These are phyloP conservation scores for Boletus sp. DNA, from an alignment of 1,284 basidiomycete genomes.

Conservation along the genomic window DNA sequence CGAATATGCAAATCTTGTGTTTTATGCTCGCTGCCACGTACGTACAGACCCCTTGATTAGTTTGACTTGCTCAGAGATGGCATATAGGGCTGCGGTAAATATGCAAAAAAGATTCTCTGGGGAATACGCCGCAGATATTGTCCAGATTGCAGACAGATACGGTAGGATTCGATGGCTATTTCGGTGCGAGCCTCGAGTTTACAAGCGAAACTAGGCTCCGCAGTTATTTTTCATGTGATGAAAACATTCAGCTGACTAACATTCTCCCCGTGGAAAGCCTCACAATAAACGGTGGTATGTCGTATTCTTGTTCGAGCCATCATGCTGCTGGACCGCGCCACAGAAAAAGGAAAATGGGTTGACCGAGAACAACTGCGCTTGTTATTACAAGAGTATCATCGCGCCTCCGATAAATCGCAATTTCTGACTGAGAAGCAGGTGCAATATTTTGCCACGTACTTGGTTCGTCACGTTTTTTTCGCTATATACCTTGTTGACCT, in stretches of 20 bases:
- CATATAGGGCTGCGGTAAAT: conserved; percentile 5
- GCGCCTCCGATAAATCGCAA: not conserved
- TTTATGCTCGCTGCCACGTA: conserved; percentile 17
- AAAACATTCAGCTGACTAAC: not conserved
- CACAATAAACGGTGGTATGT: not conserved
- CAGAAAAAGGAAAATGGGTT: not conserved
- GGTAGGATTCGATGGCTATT: not conserved
- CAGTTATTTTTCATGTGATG: not conserved
- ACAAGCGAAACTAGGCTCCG: not conserved
- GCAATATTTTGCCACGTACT: fast-evolving
- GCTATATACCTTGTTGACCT: not conserved
- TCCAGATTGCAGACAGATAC: not conserved
- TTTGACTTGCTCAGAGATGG: not conserved
- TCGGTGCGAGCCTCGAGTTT: not conserved
- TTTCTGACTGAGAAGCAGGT: not conserved
- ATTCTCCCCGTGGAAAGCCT: not conserved
- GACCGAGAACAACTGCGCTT: conserved; percentile 8
- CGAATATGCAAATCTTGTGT: conserved; percentile 30
- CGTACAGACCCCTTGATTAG: fast-evolving
- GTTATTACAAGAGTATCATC: not conserved
- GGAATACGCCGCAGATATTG: conserved; percentile 14
- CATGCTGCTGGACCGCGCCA: not conserved
- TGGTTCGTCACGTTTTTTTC: not conserved
- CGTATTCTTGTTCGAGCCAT: not conserved
- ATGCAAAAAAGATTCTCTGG: conserved; percentile 5